A percentile compares a stretch with the other conserved stretches of the same genome.
These are phyloP conservation scores for Penicillium italicum DNA, from an alignment of 2,329 filamentous ascomycete species.

Conservation along the genomic window DNA sequence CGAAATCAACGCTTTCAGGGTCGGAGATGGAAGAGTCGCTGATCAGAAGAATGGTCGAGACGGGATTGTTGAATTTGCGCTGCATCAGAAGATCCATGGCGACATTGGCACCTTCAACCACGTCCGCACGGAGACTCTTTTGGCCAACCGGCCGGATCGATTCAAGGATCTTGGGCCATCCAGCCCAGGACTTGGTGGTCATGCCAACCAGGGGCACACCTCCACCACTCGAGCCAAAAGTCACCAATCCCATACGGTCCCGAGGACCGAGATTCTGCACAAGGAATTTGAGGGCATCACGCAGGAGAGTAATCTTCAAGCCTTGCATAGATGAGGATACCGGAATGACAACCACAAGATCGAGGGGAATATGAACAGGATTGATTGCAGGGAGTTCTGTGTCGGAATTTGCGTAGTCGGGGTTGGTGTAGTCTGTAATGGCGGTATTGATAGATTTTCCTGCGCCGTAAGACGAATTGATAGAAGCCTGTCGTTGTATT, in stretches of 20 bases:
- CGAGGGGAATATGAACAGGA: slow-evolving; percentile 86
- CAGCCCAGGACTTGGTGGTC: slow-evolving; percentile 91
- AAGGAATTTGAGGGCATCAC: slow-evolving; percentile 88
- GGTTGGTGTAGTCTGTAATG: slow-evolving; percentile 84
- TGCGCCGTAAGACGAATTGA: slow-evolving; percentile 77
- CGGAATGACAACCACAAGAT: slow-evolving; percentile 93
- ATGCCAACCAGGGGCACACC: slow-evolving; percentile 96
- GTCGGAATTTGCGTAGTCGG: slow-evolving; percentile 74
- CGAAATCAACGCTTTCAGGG: slow-evolving; percentile 93
- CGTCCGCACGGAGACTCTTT: slow-evolving; percentile 93
- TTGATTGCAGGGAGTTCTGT: slow-evolving; percentile 50
- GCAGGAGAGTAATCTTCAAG: slow-evolving; percentile 92
- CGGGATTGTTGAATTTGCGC: slow-evolving; percentile 89
- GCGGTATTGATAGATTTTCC: slow-evolving; percentile 81
- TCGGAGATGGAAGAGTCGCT: slow-evolving; percentile 96
- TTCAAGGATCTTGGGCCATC: slow-evolving; percentile 80
- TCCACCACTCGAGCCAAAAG: slow-evolving; percentile 90
- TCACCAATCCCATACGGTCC: slow-evolving; percentile 95
- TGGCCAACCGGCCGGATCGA: slow-evolving; percentile 92
- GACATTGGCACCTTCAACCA: slow-evolving; percentile 95
- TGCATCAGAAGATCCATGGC: slow-evolving; percentile 99
- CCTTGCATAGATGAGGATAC: slow-evolving; percentile 99
- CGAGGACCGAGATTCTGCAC: slow-evolving; percentile 84
- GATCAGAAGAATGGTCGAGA: slow-evolving; percentile 92
- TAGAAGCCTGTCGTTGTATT: slow-evolving; percentile 71